Percentiles rank a stretch among this genome's conserved stretches.
Evolutionary conservation across 257 asterid genomes (phyloP).

Genomic region (Solanum bukasovii): DNA sequence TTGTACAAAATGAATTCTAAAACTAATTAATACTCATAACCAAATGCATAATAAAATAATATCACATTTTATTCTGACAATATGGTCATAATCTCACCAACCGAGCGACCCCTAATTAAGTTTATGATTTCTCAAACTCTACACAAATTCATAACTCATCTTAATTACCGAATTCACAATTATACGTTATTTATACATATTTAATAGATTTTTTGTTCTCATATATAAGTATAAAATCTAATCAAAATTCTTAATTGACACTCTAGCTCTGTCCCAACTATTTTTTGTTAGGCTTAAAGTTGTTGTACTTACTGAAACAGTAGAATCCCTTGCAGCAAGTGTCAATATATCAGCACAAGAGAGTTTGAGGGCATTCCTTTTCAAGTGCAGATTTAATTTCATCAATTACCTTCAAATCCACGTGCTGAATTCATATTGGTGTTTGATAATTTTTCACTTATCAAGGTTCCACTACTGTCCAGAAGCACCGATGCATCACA

Average conservation of each 20-base stretch:
- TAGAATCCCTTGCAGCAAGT: constrained; percentile 39
- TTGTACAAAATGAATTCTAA: too few relatives aligned
- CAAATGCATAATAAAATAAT: too few relatives aligned
- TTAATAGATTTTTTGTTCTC: background rate
- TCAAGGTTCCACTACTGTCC: constrained; percentile 15
- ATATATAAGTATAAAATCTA: background rate
- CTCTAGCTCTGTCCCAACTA: background rate
- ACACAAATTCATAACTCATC: background rate
- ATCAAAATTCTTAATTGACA: background rate
- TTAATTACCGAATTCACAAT: background rate
- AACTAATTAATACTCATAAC: too few relatives aligned
- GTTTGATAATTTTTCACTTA: constrained; percentile 34
- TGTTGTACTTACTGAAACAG: background rate
- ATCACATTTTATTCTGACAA: too few relatives aligned
- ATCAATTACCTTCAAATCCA: constrained; percentile 38
- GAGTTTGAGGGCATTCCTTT: constrained; percentile 29
- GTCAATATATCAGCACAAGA: constrained; percentile 44
- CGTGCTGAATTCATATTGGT: constrained; percentile 38
- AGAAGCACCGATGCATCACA: constrained; percentile 47
- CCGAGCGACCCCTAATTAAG: background rate
- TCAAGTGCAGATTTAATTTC: constrained; percentile 28
- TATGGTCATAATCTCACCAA: too few relatives aligned
- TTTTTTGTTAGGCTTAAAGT: background rate
- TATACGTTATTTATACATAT: background rate
- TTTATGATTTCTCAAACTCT: background rate